Evolutionary conservation across 2,329 filamentous ascomycete species (phyloP).

Genomic region (Sclerotinia nivalis): DNA sequence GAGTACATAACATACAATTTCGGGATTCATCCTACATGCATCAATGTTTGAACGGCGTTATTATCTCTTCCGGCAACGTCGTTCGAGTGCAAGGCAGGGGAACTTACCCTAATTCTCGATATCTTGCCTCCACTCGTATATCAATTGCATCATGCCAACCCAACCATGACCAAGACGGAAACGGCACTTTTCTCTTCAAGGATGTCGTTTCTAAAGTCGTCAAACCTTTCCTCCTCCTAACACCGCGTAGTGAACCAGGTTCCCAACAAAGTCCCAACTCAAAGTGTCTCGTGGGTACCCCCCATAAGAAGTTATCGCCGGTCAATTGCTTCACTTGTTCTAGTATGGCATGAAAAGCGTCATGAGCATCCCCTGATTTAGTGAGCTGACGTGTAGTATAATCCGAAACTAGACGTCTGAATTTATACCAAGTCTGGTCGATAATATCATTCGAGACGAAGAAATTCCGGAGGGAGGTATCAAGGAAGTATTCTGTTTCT

Average conservation of each 20-base stretch:
- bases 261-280: conserved; percentile 8
- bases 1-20: conserved; percentile 11
- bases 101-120: conserved; percentile 5
- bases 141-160: background rate
- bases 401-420: background rate
- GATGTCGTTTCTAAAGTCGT: background rate
- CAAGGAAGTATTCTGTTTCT: background rate
- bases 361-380: background rate
- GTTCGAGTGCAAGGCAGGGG: background rate
- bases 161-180: conserved; percentile 13
- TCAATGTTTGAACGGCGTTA: background rate
- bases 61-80: background rate
- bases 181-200: background rate
- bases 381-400: background rate
- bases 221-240: background rate
- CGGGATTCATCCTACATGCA: background rate
- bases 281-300: background rate
- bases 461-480: background rate
- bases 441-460: background rate
- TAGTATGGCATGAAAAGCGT: background rate
- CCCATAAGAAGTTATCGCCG: background rate
- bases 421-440: background rate
- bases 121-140: background rate
- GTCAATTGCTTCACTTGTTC: background rate
- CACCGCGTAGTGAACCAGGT: background rate